Conservation (phyloP, 2,329 filamentous ascomycete genomes). For the Tolypocladium inflatum region DNA sequence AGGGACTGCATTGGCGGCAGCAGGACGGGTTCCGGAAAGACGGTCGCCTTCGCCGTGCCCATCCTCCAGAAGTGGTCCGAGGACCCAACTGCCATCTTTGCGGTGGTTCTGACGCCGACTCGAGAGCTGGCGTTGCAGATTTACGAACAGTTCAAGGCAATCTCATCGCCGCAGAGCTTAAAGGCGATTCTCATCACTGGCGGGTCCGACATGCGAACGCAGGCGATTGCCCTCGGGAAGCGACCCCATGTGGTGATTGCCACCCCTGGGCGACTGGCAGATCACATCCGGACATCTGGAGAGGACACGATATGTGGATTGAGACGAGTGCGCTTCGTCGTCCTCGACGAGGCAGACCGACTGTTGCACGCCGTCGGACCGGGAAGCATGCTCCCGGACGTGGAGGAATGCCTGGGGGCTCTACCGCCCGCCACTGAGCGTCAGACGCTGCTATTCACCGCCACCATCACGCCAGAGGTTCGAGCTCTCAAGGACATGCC, state of each 20-base stretch:
- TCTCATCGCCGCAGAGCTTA: slow-evolving; percentile 77
- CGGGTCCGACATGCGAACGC: slow-evolving; percentile 82
- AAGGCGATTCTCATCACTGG: slow-evolving; percentile 88
- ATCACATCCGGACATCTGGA: slow-evolving; percentile 86
- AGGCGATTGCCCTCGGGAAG: slow-evolving; percentile 74
- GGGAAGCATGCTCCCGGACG: slow-evolving; percentile 89
- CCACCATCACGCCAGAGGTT: slow-evolving; percentile 89
- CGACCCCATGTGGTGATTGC: slow-evolving; percentile 89
- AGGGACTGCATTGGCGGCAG: slow-evolving; percentile 92
- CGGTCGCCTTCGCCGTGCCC: slow-evolving; percentile 87
- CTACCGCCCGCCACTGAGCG: slow-evolving; percentile 69
- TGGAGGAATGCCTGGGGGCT: slow-evolving; percentile 77
- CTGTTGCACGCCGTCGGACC: slow-evolving; percentile 63
- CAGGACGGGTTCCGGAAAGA: slow-evolving; percentile 94
- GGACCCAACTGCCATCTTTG: slow-evolving; percentile 88
- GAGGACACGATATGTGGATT: slow-evolving; percentile 82
- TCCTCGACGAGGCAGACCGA: slow-evolving; percentile 92
- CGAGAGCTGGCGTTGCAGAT: slow-evolving; percentile 91
- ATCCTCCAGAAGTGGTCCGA: slow-evolving; percentile 90
- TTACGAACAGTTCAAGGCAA: slow-evolving; percentile 89
- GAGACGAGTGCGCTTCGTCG: slow-evolving; percentile 69
- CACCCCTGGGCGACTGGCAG: slow-evolving; percentile 84
- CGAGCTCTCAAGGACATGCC: slow-evolving; percentile 75
- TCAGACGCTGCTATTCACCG: slow-evolving; percentile 94
- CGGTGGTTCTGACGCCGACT: slow-evolving; percentile 79